Conservation (phyloP, 2,329 filamentous ascomycete genomes). For the Verticillium tricorpus region DNA sequence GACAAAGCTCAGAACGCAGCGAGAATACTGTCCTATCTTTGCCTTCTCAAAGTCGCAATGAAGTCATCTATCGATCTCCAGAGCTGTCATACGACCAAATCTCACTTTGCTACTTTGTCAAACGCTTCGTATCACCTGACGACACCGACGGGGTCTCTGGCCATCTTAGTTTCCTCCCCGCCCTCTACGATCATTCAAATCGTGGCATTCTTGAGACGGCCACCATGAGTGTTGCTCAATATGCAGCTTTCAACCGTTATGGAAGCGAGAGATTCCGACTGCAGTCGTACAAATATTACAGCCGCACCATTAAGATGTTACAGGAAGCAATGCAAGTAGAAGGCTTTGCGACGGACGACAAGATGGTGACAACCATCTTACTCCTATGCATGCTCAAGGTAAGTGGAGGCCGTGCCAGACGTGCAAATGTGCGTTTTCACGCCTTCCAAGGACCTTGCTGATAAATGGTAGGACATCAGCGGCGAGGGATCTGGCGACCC, state of each 20-base stretch:
- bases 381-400: conserved; percentile 25
- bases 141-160: conserved; percentile 24
- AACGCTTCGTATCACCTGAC: conserved; percentile 25
- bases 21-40: background rate
- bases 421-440: background rate
- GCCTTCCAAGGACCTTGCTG: background rate
- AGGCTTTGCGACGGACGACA: conserved; percentile 21
- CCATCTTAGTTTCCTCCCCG: conserved; percentile 25
- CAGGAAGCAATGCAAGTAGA: conserved; percentile 20
- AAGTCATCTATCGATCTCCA: conserved; percentile 5
- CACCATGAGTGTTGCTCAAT: conserved; percentile 26
- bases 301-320: conserved; percentile 20
- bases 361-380: conserved; percentile 22
- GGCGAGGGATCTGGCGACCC: conserved; percentile 22
- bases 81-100: conserved; percentile 19
- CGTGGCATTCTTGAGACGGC: conserved; percentile 23
- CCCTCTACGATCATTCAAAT: conserved; percentile 19
- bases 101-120: conserved; percentile 28
- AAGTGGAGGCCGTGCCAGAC: background rate
- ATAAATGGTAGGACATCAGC: conserved; percentile 22
- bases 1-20: background rate
- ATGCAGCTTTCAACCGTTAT: conserved; percentile 27
- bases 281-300: conserved; percentile 23
- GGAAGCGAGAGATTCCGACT: conserved; percentile 20
- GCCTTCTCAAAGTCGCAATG: background rate